Conservation (phyloP, 2,329 filamentous ascomycete species). For the Pezicula rhizophila region DNA sequence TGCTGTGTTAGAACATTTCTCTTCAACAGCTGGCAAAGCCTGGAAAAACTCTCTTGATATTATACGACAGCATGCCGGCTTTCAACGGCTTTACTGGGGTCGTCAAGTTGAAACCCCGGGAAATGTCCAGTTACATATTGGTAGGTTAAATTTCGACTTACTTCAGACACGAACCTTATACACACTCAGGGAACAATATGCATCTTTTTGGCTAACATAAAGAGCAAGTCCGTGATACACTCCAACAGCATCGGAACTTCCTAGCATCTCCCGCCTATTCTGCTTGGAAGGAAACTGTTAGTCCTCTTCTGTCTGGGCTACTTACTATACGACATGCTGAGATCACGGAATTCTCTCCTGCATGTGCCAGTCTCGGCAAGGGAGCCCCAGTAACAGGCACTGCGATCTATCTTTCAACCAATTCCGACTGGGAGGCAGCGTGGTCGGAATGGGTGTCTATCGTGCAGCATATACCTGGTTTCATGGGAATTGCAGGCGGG, state of each 20-base stretch:
- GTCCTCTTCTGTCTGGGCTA: constrained; percentile 3
- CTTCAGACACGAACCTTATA: too few species aligned
- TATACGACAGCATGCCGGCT: constrained; percentile 9
- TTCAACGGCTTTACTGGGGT: constrained; percentile 26
- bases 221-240: neutral
- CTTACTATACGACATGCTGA: constrained; percentile 17
- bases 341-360: constrained; percentile 22
- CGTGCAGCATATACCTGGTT: constrained; percentile 18
- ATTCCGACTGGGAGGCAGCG: constrained; percentile 13
- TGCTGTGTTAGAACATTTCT: neutral
- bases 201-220: neutral
- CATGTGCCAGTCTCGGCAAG: constrained; percentile 13
- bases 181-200: too few species aligned
- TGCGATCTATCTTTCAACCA: constrained; percentile 22
- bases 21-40: neutral
- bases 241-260: constrained; percentile 1
- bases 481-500: constrained; percentile 28
- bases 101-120: constrained; percentile 23
- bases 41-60: neutral
- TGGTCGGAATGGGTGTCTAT: constrained; percentile 5
- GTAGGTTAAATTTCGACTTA: constrained; percentile 9
- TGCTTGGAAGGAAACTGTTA: constrained; percentile 4
- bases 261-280: neutral
- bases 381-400: constrained; percentile 25
- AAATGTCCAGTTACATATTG: constrained; percentile 27